These are phyloP conservation scores for Aspergillus steynii DNA, from an alignment of 495 filamentous ascomycete species.

Conservation along the genomic window DNA sequence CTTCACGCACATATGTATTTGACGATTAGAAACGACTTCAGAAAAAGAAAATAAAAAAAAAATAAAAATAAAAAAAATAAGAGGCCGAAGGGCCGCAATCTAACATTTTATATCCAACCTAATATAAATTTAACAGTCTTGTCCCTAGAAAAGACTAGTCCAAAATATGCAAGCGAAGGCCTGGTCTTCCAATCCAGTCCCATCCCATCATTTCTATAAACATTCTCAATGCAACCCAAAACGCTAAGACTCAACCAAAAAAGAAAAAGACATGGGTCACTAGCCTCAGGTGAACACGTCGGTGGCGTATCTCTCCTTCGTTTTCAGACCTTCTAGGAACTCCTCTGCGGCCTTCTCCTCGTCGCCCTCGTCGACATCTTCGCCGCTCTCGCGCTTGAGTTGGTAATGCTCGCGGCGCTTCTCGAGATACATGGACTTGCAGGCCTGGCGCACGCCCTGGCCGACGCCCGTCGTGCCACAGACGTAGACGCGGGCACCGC, in stretches of 20 bases:
- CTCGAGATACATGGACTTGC: constrained; percentile 49
- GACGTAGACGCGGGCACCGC: constrained; percentile 64
- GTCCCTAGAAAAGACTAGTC: neutral
- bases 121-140: too few species aligned
- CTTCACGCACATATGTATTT: too few species aligned
- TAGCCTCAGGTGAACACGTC: constrained; percentile 60
- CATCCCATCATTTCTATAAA: neutral
- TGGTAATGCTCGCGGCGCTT: constrained; percentile 44
- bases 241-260: neutral
- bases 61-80: too few species aligned
- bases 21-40: too few species aligned
- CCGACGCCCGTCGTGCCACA: constrained; percentile 66
- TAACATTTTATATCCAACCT: too few species aligned
- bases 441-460: constrained; percentile 55
- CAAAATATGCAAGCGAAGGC: neutral
- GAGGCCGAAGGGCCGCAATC: too few species aligned
- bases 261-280: neutral
- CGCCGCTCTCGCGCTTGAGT: constrained; percentile 20
- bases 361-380: constrained; percentile 41
- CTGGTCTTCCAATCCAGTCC: neutral
- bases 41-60: too few species aligned
- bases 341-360: constrained; percentile 44
- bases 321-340: constrained; percentile 57
- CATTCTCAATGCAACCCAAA: neutral
- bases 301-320: constrained; percentile 61